Base-by-base conservation (phyloP, 2,329 filamentous ascomycete species). In the Aquanectria penicillioides region DNA sequence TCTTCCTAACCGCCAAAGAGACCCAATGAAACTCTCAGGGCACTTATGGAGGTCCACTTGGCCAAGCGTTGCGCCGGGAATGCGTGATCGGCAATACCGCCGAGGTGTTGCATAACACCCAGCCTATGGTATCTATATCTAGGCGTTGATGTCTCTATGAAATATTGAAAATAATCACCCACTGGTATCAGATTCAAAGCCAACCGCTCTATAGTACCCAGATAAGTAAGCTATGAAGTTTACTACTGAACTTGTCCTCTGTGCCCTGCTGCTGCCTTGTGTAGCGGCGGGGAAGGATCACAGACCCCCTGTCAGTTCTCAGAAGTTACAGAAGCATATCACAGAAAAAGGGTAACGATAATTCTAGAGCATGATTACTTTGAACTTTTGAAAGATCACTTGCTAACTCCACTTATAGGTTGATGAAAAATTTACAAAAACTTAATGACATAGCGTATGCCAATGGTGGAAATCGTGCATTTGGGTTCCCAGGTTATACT, bases 401-500 rank as follows among this genome's bases (percentile, higher is more conserved):
- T 5, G 0, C 58, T 68, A 13, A 67, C 13, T 5, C n/a, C 5
- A 13, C 4, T 5, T 0, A 0, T 4, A 70, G 68, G 3, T 46
- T 71, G 46, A 68, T 71, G 56, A 57, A 40, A 15, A 73, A 73
- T 38, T 51, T 73, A 38, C 57, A 69, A 10, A 61, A 61, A 2
- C 69, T 73, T 17, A 70, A 67, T 18, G 69, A 69, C 12, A 73
- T 73, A n/a, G 71, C 71, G 5, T 70, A 68, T 18, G 69, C 60
- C 25, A 73, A 73, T 15, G 71, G 71, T 13, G 71, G 71, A 7
- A 73, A 74, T 37, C 67, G 71, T 6, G 71, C 71, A 3, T 73
- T 73, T 4, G 71, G 71, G 6, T 61, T 70, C 13, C 71, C 71
- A 1, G 71, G 71, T 15, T 74, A 73, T n/a, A 62, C 46, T 8